Base-by-base conservation (phyloP, 495 filamentous ascomycete genomes). In the Penicillium longicatenatum region DNA sequence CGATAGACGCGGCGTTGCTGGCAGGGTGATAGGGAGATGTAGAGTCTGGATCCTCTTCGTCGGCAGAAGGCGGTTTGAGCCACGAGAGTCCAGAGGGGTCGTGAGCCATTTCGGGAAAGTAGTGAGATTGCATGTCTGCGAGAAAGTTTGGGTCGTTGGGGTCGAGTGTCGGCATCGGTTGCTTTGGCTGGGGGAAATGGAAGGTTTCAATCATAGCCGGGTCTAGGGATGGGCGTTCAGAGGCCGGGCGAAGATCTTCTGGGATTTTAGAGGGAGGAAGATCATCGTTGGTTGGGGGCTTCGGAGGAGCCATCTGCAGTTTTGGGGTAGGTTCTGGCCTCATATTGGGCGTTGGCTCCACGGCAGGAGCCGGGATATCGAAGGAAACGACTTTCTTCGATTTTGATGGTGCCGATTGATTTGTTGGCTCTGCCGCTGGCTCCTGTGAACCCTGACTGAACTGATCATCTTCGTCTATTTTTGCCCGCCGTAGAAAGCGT, bases 11-110 rank as follows among this genome's bases (percentile, higher is more conserved):
- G n/a, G 75, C 74, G 29, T 72, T 72, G 52, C 89, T 88, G 9
- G 77, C 73, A 0, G 93, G 92, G 70, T 92, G 86, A 79, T 98
- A 98, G 9, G 89, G 81, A 1, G 86, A 88, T 50, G 64, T 66
- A 2, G 68, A 63, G 20, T 73, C 70, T 0, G 72, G 69, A 45
- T 83, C 82, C 68, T 82, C 74, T 45, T 66, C 55, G 61, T 89
- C 86, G 56, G 83, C 78, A 10, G 86, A 81, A 35, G 89, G 66
- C 14, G 89, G 86, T 37, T 86, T 82, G 82, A 98, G 92, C 94
- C 94, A 98, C 19, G 91, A 89, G 4, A 98, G 82, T 12, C 88
- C 86, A 24, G 88, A 85, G 0, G 93, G 92, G 73, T 97, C 91
- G 46, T 89, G 80, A 14, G 93, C 82, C 3, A 96, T 87, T 55